Percentiles rank a stretch among this genome's conserved stretches.
Evolutionary conservation across 1,139 yeast genomes (phyloP).

Genomic region (Hansenula lynferdii): DNA sequence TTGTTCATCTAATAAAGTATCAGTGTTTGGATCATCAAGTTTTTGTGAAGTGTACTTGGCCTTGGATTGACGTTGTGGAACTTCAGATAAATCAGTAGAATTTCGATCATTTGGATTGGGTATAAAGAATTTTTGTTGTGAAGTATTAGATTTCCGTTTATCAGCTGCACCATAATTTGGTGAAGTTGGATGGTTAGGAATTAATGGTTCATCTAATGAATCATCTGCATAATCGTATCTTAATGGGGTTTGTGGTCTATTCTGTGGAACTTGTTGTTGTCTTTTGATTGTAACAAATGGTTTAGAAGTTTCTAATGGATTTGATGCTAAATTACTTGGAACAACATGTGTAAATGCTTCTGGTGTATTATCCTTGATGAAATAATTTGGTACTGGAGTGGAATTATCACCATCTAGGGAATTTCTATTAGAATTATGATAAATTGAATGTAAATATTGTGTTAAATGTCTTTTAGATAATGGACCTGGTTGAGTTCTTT

Average conservation of each 20-base stretch:
- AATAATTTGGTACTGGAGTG: conserved; percentile 2
- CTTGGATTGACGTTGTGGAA: no score
- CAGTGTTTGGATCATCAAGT: neutral
- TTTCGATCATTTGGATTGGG: conserved; percentile 6
- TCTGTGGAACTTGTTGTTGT: conserved; percentile 29
- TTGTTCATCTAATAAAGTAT: neutral
- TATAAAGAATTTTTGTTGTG: conserved; percentile 10
- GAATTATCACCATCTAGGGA: conserved; percentile 9
- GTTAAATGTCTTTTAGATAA: conserved; percentile 68
- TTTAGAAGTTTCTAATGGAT: conserved; percentile 73
- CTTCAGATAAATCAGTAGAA: conserved; percentile 17
- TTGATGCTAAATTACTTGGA: conserved; percentile 73
- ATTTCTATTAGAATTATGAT: conserved; percentile 19
- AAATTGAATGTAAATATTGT: conserved; percentile 57
- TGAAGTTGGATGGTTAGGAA: conserved; percentile 8
- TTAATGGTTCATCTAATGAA: neutral
- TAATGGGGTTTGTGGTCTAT: conserved; percentile 9
- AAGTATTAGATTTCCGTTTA: neutral
- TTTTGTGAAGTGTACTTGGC: neutral
- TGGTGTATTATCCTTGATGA: conserved; percentile 10
- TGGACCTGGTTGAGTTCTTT: conserved; percentile 83
- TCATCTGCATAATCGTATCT: conserved; percentile 9
- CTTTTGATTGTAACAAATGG: conserved; percentile 66
- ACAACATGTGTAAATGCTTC: conserved; percentile 23
- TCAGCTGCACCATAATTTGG: conserved; percentile 19